Conservation (phyloP, 257 asterid species). For the Eustoma russellianum region DNA sequence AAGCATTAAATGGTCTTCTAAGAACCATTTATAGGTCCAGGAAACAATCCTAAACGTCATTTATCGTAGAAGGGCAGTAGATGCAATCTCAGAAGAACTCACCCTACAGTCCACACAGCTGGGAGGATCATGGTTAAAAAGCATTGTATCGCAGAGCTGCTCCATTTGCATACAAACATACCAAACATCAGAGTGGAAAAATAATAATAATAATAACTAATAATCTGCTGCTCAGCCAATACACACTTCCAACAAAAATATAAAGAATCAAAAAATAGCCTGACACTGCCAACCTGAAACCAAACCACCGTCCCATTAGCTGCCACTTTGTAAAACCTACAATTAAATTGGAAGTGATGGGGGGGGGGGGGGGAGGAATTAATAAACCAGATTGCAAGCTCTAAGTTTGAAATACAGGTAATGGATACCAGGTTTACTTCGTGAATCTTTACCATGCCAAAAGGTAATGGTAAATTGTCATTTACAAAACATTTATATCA, state of each 20-base stretch:
- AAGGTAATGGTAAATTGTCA: no score
- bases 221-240: not conserved
- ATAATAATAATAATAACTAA: not conserved
- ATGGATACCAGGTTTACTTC: no score
- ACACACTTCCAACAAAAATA: not conserved
- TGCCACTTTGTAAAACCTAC: conserved; percentile 85
- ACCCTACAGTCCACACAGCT: conserved; percentile 74
- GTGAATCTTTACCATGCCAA: no score
- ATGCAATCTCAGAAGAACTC: conserved; percentile 18
- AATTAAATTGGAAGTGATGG: conserved; percentile 3
- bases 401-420: not conserved
- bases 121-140: conserved; percentile 92
- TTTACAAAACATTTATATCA: no score
- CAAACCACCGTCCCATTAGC: conserved; percentile 77
- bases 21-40: no score
- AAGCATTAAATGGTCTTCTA: no score
- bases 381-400: conserved; percentile 6
- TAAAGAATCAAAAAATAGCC: conserved; percentile 42
- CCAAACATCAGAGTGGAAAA: conserved; percentile 6
- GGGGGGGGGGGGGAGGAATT: not conserved
- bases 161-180: conserved; percentile 29
- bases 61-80: not conserved
- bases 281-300: conserved; percentile 97
- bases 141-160: conserved; percentile 89
- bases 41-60: not conserved